phyloP scores from a whole-genome alignment of 495 filamentous ascomycete genomes.

The Endocarpon pusillum region DNA sequence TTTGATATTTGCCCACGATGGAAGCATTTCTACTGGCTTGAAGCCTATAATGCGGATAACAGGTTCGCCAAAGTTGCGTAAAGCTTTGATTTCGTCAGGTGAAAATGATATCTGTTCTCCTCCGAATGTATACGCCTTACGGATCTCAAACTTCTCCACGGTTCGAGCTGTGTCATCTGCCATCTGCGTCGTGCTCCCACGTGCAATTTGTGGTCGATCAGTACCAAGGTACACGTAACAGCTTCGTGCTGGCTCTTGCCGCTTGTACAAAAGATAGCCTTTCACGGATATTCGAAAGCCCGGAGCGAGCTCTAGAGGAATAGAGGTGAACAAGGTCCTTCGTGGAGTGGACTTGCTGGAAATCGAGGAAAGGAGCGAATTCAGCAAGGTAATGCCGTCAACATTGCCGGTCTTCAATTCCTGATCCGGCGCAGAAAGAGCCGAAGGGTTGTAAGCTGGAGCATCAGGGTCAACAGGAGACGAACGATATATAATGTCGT shows the following conservation, averaged over 20 bases:
- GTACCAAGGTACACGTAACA: conserved; percentile 76
- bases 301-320: conserved; percentile 75
- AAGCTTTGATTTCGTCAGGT: conserved; percentile 55
- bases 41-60: conserved; percentile 86
- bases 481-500: conserved; percentile 68
- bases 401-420: conserved; percentile 34
- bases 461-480: conserved; percentile 49
- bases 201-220: conserved; percentile 65
- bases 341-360: conserved; percentile 82
- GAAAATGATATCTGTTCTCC: conserved; percentile 78
- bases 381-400: conserved; percentile 66
- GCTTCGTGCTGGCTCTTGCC: conserved; percentile 58
- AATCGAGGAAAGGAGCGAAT: conserved; percentile 72
- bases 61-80: conserved; percentile 66
- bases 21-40: conserved; percentile 59
- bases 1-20: conserved; percentile 70
- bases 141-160: conserved; percentile 66
- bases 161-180: conserved; percentile 56
- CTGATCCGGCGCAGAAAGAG: conserved; percentile 22
- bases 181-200: conserved; percentile 50
- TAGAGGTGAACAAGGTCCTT: conserved; percentile 66
- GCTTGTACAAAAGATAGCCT: conserved; percentile 77
- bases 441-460: conserved; percentile 27
- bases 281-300: conserved; percentile 76
- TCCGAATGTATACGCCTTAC: conserved; percentile 92